Evolutionary conservation across 75 land plant species (phyloP), one percentile per base, ranked within the genome.

Genomic region (Pinus albicaulis): DNA sequence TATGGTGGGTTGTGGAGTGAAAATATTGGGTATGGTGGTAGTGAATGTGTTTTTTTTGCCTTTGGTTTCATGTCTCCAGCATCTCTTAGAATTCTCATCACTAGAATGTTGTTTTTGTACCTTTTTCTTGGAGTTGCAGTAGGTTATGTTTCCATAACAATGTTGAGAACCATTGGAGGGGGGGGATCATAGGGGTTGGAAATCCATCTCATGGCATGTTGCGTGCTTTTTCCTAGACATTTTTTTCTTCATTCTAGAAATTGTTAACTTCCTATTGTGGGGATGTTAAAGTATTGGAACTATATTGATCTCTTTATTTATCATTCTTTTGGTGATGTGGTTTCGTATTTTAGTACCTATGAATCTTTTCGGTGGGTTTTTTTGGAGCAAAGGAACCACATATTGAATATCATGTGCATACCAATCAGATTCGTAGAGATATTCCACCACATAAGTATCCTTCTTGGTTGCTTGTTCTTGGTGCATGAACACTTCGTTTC

Each of bases 171-270:
- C 34, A 66, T 55, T 36, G 23, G n/a, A 20, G 24, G 31, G 31
- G 1, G 1, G 31, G 31, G 31, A 28, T 28, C 31, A 1, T 28
- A 28, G 31, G 0, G 86, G 89, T 19, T 89, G 90, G 90, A 80
- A 80, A 53, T 76, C 86, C 11, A 79, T 89, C 26, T 77, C 90
- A 28, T 89, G 90, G 90, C 65, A 80, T 38, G 88, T 86, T 22
- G 89, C 90, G 23, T 89, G 90, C 69, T 89, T 86, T 76, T 89
- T 89, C 76, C 90, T 89, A 13, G 83, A 89, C 19, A 89, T 89
- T 57, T 56, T 74, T 14, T 89, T 89, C 60, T 52, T 75, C 57
- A 83, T 89, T 28, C 80, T 89, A 24, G 83, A 85, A 14, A 64
- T 81, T 48, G 76, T 89, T 53, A 89, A 89, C 77, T 86, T 73